These are phyloP conservation scores for Suillus cothurnatus DNA, from an alignment of 768 basidiomycete species.

Conservation along the genomic window DNA sequence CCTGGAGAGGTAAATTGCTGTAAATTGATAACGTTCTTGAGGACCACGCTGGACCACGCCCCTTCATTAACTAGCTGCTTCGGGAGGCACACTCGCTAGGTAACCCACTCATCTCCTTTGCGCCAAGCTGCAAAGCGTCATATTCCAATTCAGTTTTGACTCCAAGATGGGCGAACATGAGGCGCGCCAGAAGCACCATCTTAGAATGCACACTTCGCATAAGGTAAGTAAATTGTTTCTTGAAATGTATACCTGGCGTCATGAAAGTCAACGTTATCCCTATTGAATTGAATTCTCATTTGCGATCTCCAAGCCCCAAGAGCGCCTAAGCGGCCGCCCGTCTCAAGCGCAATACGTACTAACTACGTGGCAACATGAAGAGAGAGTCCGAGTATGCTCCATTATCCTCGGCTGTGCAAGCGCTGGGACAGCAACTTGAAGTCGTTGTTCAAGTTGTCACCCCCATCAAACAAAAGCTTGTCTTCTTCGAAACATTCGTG, in stretches of 20 bases:
- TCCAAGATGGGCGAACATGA: constrained; percentile 22
- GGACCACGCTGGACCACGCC: constrained; percentile 1
- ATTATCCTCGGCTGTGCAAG: constrained; percentile 1
- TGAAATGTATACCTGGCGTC: neutral
- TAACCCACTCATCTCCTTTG: constrained; percentile 5
- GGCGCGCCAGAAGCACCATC: constrained; percentile 30
- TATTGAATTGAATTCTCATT: neutral
- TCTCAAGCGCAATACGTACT: neutral
- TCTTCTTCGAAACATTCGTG: neutral
- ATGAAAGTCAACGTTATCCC: constrained; percentile 1
- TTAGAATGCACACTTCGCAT: neutral
- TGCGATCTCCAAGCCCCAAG: neutral
- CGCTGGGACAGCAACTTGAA: neutral
- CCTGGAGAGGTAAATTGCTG: constrained; percentile 2
- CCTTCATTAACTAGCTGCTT: constrained; percentile 8
- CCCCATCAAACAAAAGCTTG: neutral
- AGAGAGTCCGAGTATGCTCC: neutral
- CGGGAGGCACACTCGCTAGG: constrained; percentile 5
- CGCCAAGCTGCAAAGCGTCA: neutral
- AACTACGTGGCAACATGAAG: constrained; percentile 1
- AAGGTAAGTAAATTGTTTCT: neutral
- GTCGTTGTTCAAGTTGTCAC: neutral
- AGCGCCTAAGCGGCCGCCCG: neutral
- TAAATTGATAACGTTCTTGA: constrained; percentile 6
- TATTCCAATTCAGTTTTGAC: neutral